A percentile compares a stretch with the other conserved stretches of the same genome.
Evolutionary conservation across 306 rosid species (phyloP).

Genomic region (Lotus japonicus): DNA sequence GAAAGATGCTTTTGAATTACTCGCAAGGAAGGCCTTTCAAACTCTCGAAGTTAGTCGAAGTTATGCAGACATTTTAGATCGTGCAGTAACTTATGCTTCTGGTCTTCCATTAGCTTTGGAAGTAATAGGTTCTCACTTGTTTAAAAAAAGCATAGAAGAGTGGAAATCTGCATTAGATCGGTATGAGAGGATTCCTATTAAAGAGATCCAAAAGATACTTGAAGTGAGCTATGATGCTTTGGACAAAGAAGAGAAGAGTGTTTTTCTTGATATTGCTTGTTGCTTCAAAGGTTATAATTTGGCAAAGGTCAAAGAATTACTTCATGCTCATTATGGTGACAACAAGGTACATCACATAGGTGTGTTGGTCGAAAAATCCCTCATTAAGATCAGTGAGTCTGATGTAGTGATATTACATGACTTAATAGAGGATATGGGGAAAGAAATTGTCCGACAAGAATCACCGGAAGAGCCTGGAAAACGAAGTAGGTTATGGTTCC

Average conservation of each 20-base stretch:
- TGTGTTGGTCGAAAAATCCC: neutral
- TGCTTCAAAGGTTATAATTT: neutral
- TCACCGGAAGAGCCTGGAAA: neutral
- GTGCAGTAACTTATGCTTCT: neutral
- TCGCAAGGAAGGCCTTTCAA: neutral
- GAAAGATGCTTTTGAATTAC: neutral
- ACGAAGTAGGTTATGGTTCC: neutral
- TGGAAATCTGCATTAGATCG: neutral
- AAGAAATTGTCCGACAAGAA: neutral
- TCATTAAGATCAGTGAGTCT: neutral
- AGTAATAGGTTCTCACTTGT: slow-evolving; percentile 8
- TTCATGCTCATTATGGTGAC: neutral
- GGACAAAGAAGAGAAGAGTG: neutral
- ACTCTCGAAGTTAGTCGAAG: neutral
- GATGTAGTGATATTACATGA: neutral
- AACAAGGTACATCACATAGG: neutral
- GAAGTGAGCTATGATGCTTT: slow-evolving; percentile 12
- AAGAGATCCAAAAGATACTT: neutral
- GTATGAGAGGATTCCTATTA: neutral
- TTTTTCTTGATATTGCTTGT: slow-evolving; percentile 9
- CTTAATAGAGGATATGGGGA: neutral
- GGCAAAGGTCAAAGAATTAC: neutral
- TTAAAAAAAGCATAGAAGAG: neutral
- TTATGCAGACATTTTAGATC: neutral
- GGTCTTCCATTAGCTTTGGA: neutral